These are phyloP conservation scores for Suillus luteus DNA, from an alignment of 768 basidiomycete genomes.

Conservation along the genomic window DNA sequence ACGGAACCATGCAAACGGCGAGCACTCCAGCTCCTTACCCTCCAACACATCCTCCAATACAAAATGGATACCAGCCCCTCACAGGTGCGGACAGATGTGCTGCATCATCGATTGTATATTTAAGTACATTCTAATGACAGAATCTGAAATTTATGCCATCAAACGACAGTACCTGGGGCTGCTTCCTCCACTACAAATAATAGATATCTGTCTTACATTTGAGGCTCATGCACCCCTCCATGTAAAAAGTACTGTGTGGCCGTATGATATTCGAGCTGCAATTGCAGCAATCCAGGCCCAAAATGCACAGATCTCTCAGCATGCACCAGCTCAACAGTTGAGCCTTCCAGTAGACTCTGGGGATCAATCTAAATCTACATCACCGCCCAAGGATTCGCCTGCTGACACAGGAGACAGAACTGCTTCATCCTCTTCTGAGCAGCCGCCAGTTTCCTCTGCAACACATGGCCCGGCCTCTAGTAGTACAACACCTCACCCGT, in stretches of 20 bases:
- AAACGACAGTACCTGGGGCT: conserved; percentile 73
- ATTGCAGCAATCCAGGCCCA: conserved; percentile 52
- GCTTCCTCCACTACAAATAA: conserved; percentile 68
- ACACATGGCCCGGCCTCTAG: conserved; percentile 21
- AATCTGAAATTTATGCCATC: conserved; percentile 54
- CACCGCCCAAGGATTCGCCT: conserved; percentile 31
- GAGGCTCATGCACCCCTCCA: conserved; percentile 69
- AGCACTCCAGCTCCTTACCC: conserved; percentile 40
- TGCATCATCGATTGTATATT: conserved; percentile 23
- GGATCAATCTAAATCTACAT: conserved; percentile 4
- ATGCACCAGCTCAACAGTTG: conserved; percentile 18
- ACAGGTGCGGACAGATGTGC: conserved; percentile 36
- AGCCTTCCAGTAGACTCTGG: conserved; percentile 10
- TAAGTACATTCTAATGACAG: conserved; percentile 32
- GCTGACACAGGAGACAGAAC: conserved; percentile 17
- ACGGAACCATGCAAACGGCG: conserved; percentile 60
- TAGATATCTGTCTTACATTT: conserved; percentile 76
- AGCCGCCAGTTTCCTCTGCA: conserved; percentile 18
- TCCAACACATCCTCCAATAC: conserved; percentile 39
- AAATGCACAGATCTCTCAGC: conserved; percentile 27
- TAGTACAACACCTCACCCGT: conserved; percentile 26
- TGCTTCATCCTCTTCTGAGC: conserved; percentile 17
- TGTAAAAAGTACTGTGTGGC: conserved; percentile 71
- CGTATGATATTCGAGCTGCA: conserved; percentile 63
- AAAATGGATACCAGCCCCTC: conserved; percentile 37